Evolutionary conservation across 108 stramenopile species (phyloP), one percentile per base, ranked within the genome.

Genomic region (Fistulifera solaris): DNA sequence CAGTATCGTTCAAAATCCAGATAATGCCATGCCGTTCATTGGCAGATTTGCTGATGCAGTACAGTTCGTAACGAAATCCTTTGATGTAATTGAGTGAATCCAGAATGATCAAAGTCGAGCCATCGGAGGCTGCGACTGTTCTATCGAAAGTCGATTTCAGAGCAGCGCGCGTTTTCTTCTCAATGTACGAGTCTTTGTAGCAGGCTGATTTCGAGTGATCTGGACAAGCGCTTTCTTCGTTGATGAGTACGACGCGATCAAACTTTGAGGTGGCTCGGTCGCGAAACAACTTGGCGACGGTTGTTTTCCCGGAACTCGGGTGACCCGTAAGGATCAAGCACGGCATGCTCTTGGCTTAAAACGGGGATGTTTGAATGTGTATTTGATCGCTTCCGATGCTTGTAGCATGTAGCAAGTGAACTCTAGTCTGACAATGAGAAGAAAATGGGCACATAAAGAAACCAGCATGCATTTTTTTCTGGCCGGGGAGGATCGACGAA

Each of bases 71-170:
- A 14, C 87, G 80, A 69, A 75, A 93, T 38, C 91, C 91, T 56
- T 93, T 93, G 66, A 93, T 93, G 68, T 89, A 89, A 59, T 93
- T 93, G 45, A 93, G 27, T 1, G 83, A 85, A 80, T 93, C 91
- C 52, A 88, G 65, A 63, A 93, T 83, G 27, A 93, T 76, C 40
- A 93, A 56, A 0, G 80, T 79, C 12, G 46, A 54, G 17, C 23
- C 27, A 41, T 24, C 41, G 16, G 72, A 59, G n/a, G 70, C 70
- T 4, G 44, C 4, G 6, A 21, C 44, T 8, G 16, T 17, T 28
- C 70, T 62, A 70, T 93, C 91, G 54, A 93, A 81, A 22, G 66
- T 51, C 0, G 79, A 58, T 53, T 93, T 93, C 38, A 93, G 56
- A 21, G 81, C 91, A 10, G 66, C 82, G 35, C 91, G 72, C 8